These are phyloP conservation scores for Sarcodon sp. DNA, from an alignment of 768 basidiomycete genomes.

Conservation along the genomic window DNA sequence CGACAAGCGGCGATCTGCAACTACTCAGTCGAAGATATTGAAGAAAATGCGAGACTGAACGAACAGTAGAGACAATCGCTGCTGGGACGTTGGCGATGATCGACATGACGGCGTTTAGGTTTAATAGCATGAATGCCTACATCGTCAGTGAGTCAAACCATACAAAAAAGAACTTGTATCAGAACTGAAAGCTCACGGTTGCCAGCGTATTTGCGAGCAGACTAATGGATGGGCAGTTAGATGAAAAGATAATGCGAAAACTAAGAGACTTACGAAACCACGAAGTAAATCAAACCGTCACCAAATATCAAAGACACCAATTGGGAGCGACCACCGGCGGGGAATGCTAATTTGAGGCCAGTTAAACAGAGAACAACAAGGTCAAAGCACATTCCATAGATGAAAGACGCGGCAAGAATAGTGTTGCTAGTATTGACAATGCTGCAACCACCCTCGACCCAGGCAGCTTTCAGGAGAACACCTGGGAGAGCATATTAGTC, in stretches of 20 bases:
- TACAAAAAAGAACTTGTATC: constrained; percentile 2
- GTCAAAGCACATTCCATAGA: constrained; percentile 68
- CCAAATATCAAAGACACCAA: constrained; percentile 55
- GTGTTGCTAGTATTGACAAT: constrained; percentile 47
- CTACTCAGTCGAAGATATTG: background rate
- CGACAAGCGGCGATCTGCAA: constrained; percentile 51
- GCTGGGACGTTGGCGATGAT: constrained; percentile 66
- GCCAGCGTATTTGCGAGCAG: constrained; percentile 57
- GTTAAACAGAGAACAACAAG: constrained; percentile 48
- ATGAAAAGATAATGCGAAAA: constrained; percentile 1
- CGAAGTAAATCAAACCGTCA: constrained; percentile 64
- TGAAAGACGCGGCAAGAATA: constrained; percentile 52
- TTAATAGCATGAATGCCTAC: constrained; percentile 48
- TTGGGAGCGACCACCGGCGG: constrained; percentile 33
- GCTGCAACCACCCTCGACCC: constrained; percentile 37
- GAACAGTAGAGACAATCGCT: constrained; percentile 54
- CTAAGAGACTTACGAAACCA: constrained; percentile 41
- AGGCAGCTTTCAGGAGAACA: constrained; percentile 44
- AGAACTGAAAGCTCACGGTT: constrained; percentile 15
- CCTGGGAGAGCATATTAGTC: constrained; percentile 19
- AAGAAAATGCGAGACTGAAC: constrained; percentile 6
- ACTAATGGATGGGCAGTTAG: constrained; percentile 16
- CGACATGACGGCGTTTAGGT: constrained; percentile 62
- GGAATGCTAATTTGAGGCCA: constrained; percentile 42
- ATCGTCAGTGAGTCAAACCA: background rate